Percentiles rank a stretch among this genome's conserved stretches.
Evolutionary conservation across 345 rosid genomes (phyloP).

Genomic region (Theobroma cacao): DNA sequence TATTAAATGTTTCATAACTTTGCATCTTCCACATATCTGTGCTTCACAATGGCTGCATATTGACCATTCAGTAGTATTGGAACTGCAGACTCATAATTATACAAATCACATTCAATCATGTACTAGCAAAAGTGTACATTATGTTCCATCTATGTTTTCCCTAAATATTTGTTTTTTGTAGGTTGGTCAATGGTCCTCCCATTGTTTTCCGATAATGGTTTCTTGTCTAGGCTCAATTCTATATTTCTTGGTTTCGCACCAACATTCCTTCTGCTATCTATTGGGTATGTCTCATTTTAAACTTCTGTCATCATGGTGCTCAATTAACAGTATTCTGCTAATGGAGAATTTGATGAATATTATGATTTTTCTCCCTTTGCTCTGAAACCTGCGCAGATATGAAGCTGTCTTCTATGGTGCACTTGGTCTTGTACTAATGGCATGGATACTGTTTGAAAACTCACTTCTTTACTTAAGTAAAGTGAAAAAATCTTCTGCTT

Average conservation of each 20-base stretch:
- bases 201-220: constrained; percentile 63
- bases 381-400: constrained; percentile 49
- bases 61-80: background rate
- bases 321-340: background rate
- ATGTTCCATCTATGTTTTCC: background rate
- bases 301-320: background rate
- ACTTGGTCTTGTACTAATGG: constrained; percentile 69
- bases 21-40: background rate
- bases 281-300: constrained; percentile 53
- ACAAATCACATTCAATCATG: background rate
- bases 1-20: background rate
- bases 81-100: background rate
- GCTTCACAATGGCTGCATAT: background rate
- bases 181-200: constrained; percentile 85
- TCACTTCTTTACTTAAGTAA: constrained; percentile 47
- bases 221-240: constrained; percentile 75
- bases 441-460: constrained; percentile 86
- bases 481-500: constrained; percentile 35
- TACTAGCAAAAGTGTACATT: background rate
- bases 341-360: constrained; percentile 5
- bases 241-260: constrained; percentile 94
- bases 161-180: constrained; percentile 28
- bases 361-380: constrained; percentile 19
- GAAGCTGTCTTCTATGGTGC: constrained; percentile 94
- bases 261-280: constrained; percentile 81